A percentile compares a stretch with the other conserved stretches of the same genome.
Evolutionary conservation across 2,329 filamentous ascomycete species (phyloP).

Genomic region (Fusarium chaquense): DNA sequence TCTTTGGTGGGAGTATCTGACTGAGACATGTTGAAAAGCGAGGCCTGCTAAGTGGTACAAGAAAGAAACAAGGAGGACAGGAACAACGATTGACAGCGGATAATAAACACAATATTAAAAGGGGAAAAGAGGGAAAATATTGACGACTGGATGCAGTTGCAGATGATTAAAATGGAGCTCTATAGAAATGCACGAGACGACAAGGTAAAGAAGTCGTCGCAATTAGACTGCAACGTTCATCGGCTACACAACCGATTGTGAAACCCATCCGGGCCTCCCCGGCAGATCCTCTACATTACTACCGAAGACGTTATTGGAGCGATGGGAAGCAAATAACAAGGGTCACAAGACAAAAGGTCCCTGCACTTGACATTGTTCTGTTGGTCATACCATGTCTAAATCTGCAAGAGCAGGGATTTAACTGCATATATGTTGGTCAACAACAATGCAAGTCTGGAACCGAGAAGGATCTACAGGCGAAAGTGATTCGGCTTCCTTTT

Average conservation of each 20-base stretch:
- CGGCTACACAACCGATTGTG: slow-evolving; percentile 8
- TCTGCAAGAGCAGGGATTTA: slow-evolving; percentile 2
- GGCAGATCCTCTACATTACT: not conserved
- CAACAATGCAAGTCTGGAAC: not conserved
- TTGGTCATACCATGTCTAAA: not conserved
- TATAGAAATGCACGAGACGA: not conserved
- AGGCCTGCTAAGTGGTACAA: no score
- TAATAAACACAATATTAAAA: not conserved
- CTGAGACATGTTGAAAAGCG: slow-evolving; percentile 20
- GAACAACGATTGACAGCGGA: not conserved
- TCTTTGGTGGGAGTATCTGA: slow-evolving; percentile 16
- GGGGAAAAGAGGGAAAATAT: not conserved
- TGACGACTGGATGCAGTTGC: not conserved
- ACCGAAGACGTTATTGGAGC: not conserved
- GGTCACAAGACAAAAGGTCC: not conserved
- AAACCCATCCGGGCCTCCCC: slow-evolving; percentile 1
- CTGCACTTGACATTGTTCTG: not conserved
- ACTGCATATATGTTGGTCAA: not conserved
- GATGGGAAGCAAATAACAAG: not conserved
- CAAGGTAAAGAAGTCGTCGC: not conserved
- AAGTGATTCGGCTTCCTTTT: not conserved
- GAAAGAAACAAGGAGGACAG: not conserved
- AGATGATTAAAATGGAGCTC: not conserved
- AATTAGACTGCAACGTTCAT: not conserved
- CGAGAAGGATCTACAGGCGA: not conserved